These are phyloP conservation scores for Erythrophleum fordii DNA, from an alignment of 306 rosid genomes.

Conservation along the genomic window DNA sequence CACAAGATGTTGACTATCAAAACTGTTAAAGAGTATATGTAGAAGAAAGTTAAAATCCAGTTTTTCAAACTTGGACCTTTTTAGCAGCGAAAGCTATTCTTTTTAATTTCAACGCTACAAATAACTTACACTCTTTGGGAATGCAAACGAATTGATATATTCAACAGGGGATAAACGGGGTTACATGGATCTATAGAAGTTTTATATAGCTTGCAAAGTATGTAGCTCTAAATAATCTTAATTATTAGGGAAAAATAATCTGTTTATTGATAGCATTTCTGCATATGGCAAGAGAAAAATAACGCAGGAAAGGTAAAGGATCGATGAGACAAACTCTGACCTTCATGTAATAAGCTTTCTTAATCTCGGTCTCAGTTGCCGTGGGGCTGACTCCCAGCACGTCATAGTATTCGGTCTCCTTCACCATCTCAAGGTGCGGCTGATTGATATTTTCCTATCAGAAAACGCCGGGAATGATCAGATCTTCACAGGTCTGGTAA, in stretches of 20 bases:
- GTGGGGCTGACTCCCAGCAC: constrained; percentile 86
- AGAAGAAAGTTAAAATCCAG: constrained; percentile 12
- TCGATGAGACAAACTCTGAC: constrained; percentile 41
- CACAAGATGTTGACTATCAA: constrained; percentile 3
- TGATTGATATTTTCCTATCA: constrained; percentile 13
- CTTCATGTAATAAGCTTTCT: constrained; percentile 97
- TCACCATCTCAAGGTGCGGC: constrained; percentile 70
- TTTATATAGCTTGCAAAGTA: constrained; percentile 14
- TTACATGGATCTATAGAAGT: constrained; percentile 22
- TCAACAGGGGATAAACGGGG: constrained; percentile 18
- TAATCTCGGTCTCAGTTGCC: constrained; percentile 93
- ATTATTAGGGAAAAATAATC: constrained; percentile 18
- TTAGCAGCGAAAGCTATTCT: constrained; percentile 26
- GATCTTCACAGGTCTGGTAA: background rate
- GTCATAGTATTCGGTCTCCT: constrained; percentile 95
- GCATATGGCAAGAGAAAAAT: constrained; percentile 1
- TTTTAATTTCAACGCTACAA: constrained; percentile 6
- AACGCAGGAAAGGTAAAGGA: background rate
- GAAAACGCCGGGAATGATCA: constrained; percentile 6
- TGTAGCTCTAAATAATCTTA: constrained; percentile 1
- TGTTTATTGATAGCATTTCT: background rate
- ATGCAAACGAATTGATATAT: constrained; percentile 37
- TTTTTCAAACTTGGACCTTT: constrained; percentile 22
- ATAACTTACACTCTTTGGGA: constrained; percentile 3
- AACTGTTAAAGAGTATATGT: background rate